Evolutionary conservation across 2,329 filamentous ascomycete genomes (phyloP), one percentile per base, ranked within the genome.

Genomic region (Penicillium sp.): DNA sequence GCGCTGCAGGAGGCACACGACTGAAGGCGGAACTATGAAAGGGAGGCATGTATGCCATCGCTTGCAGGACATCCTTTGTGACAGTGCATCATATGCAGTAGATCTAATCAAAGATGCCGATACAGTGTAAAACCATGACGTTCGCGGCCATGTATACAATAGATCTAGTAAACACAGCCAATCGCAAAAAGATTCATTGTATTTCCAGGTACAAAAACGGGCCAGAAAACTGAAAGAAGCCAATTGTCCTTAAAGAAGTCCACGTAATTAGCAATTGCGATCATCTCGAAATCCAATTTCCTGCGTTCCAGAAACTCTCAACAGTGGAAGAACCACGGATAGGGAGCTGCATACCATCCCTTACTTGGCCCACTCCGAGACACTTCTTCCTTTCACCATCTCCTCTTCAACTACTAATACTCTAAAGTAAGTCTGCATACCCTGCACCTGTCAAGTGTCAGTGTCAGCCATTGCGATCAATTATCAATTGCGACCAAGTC

Each of bases 351-450:
- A 63, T 63, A 63, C 60, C 58, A 62, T 62, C 60, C 60, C 60
- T 63, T 62, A 57, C 55, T 62, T 63, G 61, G 54, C 61, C 58
- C 60, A 59, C 62, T 55, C 59, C 57, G 55, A 57, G 53, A 31
- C 51, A 33, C 57, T 53, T 49, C 47, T 46, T 24, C 49, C 45
- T 44, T 46, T 58, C 57, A 39, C 27, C 57, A 54, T 55, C 49
- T 59, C 21, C 44, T 55, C 44, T 44, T 16, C 21, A 27, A 31
- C 16, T 26, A 46, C 13, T 33, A 47, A 42, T 33, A 39, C 21
- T 49, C 31, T 54, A 33, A 29, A 27, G 54, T 59, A 54, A 58
- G 52, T 52, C 39, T 22, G 27, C 29, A 35, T 42, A 37, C 39
- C 42, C 29, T 48, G 31, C 27, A 53, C 19, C 44, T 54, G 35